Evolutionary conservation across 2,329 filamentous ascomycete species (phyloP).

Genomic region (Ceratocystis papillata): DNA sequence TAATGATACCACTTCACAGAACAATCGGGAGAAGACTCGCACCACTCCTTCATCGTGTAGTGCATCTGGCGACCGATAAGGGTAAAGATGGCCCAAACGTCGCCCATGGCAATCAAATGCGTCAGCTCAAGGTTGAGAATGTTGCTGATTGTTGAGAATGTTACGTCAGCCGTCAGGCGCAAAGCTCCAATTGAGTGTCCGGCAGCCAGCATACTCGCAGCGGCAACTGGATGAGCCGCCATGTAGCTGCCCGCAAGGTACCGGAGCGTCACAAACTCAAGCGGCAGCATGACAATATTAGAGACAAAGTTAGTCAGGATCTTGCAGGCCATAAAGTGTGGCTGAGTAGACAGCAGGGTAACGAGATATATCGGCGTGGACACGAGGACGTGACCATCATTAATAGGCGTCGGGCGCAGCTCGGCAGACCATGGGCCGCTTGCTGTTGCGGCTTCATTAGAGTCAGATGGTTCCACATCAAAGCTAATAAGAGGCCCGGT

Average conservation of each 20-base stretch:
- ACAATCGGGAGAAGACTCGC: constrained; percentile 9
- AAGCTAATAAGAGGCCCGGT: constrained; percentile 50
- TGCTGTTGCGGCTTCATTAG: constrained; percentile 41
- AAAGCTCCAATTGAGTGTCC: constrained; percentile 24
- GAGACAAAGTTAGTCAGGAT: constrained; percentile 38
- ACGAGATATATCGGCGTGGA: constrained; percentile 35
- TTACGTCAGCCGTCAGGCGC: constrained; percentile 20
- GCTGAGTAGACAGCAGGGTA: constrained; percentile 39
- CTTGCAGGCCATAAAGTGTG: constrained; percentile 42
- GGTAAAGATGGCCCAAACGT: constrained; percentile 19
- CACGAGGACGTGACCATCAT: constrained; percentile 28
- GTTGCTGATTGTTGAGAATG: constrained; percentile 26
- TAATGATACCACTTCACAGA: background rate
- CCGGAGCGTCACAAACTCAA: constrained; percentile 39
- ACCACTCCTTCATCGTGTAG: constrained; percentile 22
- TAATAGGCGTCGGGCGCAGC: constrained; percentile 40
- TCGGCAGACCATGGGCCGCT: constrained; percentile 45
- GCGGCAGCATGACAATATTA: constrained; percentile 37
- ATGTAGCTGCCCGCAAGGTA: constrained; percentile 36
- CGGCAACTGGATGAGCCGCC: constrained; percentile 31
- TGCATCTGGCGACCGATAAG: constrained; percentile 20
- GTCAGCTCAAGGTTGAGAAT: constrained; percentile 34
- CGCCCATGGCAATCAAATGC: constrained; percentile 20
- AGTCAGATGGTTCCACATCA: constrained; percentile 48
- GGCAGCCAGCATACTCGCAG: constrained; percentile 25